Conservation (phyloP, 441 rosid genomes). For the Brassica hybrid region DNA sequence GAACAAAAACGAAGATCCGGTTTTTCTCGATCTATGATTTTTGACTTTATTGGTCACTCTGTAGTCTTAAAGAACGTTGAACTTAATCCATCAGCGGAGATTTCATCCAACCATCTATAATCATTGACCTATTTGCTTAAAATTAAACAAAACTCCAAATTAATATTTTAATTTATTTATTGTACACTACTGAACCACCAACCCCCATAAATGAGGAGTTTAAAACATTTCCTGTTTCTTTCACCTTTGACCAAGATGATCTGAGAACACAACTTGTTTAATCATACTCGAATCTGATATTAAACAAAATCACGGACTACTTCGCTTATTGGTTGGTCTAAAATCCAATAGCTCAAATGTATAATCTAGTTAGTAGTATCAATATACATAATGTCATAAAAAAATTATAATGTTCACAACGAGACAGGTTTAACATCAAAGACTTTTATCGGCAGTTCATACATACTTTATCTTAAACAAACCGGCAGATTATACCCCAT, state of each 20-base stretch:
- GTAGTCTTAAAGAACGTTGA: conserved; percentile 20
- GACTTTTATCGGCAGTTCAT: background rate
- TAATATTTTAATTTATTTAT: background rate
- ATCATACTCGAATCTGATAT: conserved; percentile 23
- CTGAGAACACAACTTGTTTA: conserved; percentile 26
- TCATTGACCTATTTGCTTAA: background rate
- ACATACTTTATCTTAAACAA: background rate
- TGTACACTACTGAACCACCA: conserved; percentile 24
- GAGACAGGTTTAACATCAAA: background rate
- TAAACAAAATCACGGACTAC: conserved; percentile 34
- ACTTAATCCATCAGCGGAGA: background rate
- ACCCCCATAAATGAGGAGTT: conserved; percentile 18
- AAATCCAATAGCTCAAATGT: conserved; percentile 9
- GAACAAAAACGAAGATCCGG: conserved; percentile 15
- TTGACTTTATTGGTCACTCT: conserved; percentile 33
- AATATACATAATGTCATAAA: background rate
- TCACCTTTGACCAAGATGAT: conserved; percentile 34
- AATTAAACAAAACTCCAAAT: background rate
- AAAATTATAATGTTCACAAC: background rate
- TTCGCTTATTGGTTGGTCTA: conserved; percentile 21
- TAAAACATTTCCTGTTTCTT: conserved; percentile 20
- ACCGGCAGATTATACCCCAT: background rate
- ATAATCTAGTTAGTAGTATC: background rate
- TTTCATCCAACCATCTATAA: conserved; percentile 32
- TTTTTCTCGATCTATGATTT: background rate